phyloP scores from a whole-genome alignment of 257 asterid genomes.

The Prunella vulgaris region DNA sequence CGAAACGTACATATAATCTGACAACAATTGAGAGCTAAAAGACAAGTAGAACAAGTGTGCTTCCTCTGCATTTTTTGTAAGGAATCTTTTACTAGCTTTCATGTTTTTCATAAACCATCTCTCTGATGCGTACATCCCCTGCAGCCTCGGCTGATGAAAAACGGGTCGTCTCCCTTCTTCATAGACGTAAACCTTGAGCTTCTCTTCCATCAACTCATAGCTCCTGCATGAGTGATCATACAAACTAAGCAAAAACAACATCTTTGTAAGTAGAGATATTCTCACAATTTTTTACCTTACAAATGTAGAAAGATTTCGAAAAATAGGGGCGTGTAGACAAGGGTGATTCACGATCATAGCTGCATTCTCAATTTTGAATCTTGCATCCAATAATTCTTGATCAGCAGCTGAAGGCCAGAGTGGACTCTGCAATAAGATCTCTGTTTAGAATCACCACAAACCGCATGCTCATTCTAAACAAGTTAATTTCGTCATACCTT shows the following conservation, averaged over 20 bases:
- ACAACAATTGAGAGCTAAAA: slow-evolving; percentile 39
- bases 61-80: slow-evolving; percentile 28
- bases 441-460: neutral
- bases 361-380: slow-evolving; percentile 39
- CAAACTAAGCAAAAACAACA: neutral
- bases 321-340: slow-evolving; percentile 51
- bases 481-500: slow-evolving; percentile 38
- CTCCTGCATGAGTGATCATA: slow-evolving; percentile 24
- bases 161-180: slow-evolving; percentile 33
- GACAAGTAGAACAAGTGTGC: slow-evolving; percentile 48
- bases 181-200: slow-evolving; percentile 40
- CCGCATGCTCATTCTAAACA: neutral
- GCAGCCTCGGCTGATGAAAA: slow-evolving; percentile 35
- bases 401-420: slow-evolving; percentile 54
- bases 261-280: neutral
- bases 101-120: slow-evolving; percentile 54
- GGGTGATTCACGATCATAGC: slow-evolving; percentile 19
- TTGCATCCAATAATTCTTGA: slow-evolving; percentile 40
- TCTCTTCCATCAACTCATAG: slow-evolving; percentile 40
- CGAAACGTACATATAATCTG: slow-evolving; percentile 22
- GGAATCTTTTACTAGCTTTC: slow-evolving; percentile 20
- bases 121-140: slow-evolving; percentile 45
- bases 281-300: slow-evolving; percentile 32
- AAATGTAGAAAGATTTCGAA: slow-evolving; percentile 51
- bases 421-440: slow-evolving; percentile 35